These are phyloP conservation scores for Entamoeba histolytica DNA, from an alignment of 208 protist species.

Conservation along the genomic window DNA sequence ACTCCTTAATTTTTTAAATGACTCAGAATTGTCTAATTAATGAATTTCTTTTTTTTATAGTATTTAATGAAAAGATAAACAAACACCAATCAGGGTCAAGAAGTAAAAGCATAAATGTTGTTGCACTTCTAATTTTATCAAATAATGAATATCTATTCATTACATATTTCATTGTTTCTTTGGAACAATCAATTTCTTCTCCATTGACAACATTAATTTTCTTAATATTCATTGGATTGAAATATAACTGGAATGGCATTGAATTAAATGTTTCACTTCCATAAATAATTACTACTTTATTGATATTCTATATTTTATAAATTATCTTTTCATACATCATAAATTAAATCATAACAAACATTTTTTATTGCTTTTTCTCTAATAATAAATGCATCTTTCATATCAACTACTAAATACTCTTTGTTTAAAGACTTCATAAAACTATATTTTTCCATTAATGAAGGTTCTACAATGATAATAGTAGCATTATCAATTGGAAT, in stretches of 20 bases:
- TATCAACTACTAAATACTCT: background rate
- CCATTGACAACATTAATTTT: background rate
- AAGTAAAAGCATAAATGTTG: background rate
- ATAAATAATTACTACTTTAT: background rate
- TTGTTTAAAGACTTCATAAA: background rate
- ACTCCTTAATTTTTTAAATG: background rate
- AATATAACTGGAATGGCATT: background rate
- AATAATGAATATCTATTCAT: background rate
- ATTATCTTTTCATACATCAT: too few relatives aligned
- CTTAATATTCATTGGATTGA: background rate
- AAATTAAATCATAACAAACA: too few relatives aligned
- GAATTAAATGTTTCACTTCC: background rate
- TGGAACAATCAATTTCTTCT: background rate
- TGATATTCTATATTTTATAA: background rate
- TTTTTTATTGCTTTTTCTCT: background rate
- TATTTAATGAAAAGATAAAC: background rate
- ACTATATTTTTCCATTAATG: background rate
- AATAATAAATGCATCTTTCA: background rate
- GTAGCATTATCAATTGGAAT: background rate
- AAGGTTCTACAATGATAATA: background rate
- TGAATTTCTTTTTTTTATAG: background rate
- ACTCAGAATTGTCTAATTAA: background rate
- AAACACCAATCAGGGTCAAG: background rate
- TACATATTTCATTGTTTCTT: background rate
- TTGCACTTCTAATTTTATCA: background rate